These are phyloP conservation scores for Aspergillus clavatus DNA, from an alignment of 2,329 filamentous ascomycete genomes.

Conservation along the genomic window DNA sequence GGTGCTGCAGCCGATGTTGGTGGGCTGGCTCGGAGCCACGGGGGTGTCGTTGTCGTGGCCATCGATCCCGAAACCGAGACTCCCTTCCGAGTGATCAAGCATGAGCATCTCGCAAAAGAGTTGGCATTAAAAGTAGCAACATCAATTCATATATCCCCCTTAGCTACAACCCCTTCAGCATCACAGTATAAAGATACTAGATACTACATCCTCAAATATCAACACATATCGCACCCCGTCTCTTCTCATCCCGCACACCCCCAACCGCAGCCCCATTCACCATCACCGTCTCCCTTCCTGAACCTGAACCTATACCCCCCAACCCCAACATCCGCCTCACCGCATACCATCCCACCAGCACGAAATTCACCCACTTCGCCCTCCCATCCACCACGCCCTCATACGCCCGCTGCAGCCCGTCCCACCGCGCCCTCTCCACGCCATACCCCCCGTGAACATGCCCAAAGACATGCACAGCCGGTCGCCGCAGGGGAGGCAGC, in stretches of 20 bases:
- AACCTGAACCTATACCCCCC: background rate
- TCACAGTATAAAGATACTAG: too few relatives aligned
- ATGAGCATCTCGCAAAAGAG: too few relatives aligned
- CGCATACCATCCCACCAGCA: background rate
- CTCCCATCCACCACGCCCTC: constrained; percentile 50
- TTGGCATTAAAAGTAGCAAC: too few relatives aligned
- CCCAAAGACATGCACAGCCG: constrained; percentile 73
- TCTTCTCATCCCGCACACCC: constrained; percentile 11
- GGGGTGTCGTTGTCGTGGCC: constrained; percentile 47
- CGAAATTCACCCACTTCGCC: background rate
- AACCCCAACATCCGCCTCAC: background rate
- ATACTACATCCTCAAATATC: too few relatives aligned
- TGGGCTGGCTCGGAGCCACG: constrained; percentile 46
- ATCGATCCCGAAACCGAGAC: constrained; percentile 26
- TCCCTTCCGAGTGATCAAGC: constrained; percentile 21
- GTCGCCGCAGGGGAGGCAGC: constrained; percentile 54
- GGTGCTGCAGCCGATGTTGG: constrained; percentile 50
- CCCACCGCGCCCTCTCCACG: constrained; percentile 60
- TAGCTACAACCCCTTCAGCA: too few relatives aligned
- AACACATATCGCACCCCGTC: constrained; percentile 1
- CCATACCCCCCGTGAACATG: constrained; percentile 72
- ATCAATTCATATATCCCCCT: too few relatives aligned
- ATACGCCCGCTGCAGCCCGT: constrained; percentile 62
- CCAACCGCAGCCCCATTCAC: constrained; percentile 13
- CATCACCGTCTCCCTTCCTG: constrained; percentile 3